phyloP scores from a whole-genome alignment of 768 basidiomycete genomes.

The Tulasnella sp. region DNA sequence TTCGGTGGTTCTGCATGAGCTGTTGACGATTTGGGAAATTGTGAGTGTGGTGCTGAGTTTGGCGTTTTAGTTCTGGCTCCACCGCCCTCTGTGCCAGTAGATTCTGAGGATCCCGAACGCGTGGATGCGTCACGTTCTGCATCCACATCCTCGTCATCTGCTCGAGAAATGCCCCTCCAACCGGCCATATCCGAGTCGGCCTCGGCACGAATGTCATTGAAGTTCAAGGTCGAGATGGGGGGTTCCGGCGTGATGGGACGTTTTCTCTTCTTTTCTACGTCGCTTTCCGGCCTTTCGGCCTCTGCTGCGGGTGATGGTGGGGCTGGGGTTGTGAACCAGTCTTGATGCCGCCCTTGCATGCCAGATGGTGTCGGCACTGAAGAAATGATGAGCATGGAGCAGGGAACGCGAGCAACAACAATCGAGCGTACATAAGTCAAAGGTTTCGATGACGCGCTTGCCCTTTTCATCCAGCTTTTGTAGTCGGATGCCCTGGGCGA shows the following conservation, averaged over 20 bases:
- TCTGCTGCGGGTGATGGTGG: no score
- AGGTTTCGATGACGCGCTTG: background rate
- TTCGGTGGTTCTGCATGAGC: background rate
- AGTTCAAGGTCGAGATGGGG: background rate
- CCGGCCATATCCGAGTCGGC: background rate
- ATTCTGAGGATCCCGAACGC: background rate
- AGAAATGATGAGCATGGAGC: background rate
- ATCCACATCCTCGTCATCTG: background rate
- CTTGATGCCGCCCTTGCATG: background rate
- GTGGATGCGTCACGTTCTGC: background rate
- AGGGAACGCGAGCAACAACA: background rate
- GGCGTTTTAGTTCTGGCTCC: background rate
- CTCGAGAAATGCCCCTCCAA: background rate
- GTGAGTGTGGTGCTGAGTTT: background rate
- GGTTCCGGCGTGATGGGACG: background rate
- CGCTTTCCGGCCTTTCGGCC: no score
- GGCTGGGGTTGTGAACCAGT: background rate
- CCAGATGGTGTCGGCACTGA: background rate
- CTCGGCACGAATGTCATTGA: background rate
- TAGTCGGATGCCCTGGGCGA: background rate
- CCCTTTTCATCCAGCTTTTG: background rate
- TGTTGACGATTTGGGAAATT: background rate
- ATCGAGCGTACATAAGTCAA: background rate
- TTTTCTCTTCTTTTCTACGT: background rate
- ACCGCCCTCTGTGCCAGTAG: background rate